Conservation (phyloP, 116 monocot species). For the Papilionanthe hybrid region DNA sequence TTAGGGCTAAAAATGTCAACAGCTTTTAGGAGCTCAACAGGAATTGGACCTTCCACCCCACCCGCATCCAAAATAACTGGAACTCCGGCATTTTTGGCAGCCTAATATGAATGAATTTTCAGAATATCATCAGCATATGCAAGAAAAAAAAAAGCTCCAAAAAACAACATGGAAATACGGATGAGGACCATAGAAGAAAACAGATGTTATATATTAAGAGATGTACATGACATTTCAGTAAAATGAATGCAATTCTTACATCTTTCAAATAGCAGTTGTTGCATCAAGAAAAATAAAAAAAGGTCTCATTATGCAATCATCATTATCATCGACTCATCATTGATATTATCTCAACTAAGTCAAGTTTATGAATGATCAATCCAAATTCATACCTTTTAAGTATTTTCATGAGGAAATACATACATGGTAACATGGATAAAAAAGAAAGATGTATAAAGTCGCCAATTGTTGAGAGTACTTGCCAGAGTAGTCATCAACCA, state of each 20-base stretch:
- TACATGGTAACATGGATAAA: no score
- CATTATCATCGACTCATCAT: background rate
- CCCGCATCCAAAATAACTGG: constrained; percentile 86
- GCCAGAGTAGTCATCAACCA: no score
- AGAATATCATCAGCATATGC: background rate
- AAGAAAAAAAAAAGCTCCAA: background rate
- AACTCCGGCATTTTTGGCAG: constrained; percentile 65
- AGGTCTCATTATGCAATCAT: background rate
- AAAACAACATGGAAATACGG: background rate
- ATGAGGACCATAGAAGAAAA: background rate
- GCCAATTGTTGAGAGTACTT: no score
- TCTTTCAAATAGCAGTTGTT: background rate
- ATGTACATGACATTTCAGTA: background rate
- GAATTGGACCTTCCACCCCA: constrained; percentile 80
- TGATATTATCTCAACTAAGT: background rate
- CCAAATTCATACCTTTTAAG: background rate
- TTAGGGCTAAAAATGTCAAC: constrained; percentile 93
- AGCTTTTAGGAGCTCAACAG: constrained; percentile 47
- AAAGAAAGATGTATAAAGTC: no score
- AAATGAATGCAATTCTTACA: background rate
- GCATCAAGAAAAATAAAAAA: background rate
- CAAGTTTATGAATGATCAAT: background rate
- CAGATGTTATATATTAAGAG: background rate
- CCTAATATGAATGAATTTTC: constrained; percentile 27
- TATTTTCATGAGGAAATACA: background rate